phyloP scores from a whole-genome alignment of 768 basidiomycete species.

The Serendipita sp. region DNA sequence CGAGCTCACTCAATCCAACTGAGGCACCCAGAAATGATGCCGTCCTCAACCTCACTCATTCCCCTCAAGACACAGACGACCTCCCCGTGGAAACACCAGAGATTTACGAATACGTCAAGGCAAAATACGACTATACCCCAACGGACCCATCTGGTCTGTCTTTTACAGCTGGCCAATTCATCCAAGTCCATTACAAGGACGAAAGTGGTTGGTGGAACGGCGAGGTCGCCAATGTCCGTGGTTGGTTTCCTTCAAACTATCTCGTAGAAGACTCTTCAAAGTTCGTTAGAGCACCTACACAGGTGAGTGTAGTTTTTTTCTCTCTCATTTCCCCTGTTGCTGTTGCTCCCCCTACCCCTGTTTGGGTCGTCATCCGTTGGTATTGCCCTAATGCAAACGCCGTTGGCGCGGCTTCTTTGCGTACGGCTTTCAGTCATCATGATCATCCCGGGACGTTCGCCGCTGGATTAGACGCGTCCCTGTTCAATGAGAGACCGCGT shows the following conservation, averaged over 20 bases:
- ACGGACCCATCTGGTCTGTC: slow-evolving; percentile 65
- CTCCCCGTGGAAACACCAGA: background rate
- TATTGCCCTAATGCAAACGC: no score
- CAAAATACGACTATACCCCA: slow-evolving; percentile 81
- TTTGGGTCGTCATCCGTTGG: no score
- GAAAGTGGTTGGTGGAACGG: slow-evolving; percentile 97
- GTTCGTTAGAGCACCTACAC: background rate
- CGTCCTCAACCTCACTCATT: background rate
- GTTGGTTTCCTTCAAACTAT: slow-evolving; percentile 99
- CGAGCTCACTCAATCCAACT: background rate
- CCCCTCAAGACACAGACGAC: background rate
- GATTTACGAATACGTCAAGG: slow-evolving; percentile 54
- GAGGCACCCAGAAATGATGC: background rate
- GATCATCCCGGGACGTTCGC: background rate
- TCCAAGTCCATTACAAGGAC: slow-evolving; percentile 80
- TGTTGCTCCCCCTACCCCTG: background rate
- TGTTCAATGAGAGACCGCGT: background rate
- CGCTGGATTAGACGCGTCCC: background rate
- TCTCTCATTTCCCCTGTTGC: background rate
- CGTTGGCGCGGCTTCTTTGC: no score
- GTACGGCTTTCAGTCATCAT: background rate
- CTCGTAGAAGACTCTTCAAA: background rate
- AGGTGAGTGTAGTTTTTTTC: background rate
- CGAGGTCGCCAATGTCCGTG: slow-evolving; percentile 43
- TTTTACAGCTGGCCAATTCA: slow-evolving; percentile 81